These are phyloP conservation scores for Sambucus nigra DNA, from an alignment of 129 eudicot genomes.

Conservation along the genomic window DNA sequence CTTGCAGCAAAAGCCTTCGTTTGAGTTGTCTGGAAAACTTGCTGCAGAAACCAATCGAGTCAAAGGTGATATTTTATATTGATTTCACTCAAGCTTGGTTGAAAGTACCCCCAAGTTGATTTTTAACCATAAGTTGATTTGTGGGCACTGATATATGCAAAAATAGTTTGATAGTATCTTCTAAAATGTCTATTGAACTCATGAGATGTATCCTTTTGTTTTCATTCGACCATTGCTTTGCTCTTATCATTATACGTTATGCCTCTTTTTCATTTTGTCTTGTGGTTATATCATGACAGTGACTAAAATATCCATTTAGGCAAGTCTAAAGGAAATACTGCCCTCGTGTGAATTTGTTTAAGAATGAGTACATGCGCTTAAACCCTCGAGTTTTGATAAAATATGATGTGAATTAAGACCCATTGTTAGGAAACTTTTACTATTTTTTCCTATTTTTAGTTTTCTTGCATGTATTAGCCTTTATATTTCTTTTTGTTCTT, in stretches of 20 bases:
- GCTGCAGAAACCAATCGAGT: slow-evolving; percentile 95
- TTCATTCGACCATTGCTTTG: neutral
- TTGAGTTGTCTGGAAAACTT: slow-evolving; percentile 97
- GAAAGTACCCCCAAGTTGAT: neutral
- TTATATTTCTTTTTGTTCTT: too few relatives aligned
- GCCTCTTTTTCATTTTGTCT: too few relatives aligned
- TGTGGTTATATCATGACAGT: too few relatives aligned
- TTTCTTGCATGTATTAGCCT: too few relatives aligned
- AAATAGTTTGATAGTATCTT: neutral
- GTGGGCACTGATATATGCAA: neutral
- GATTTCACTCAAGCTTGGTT: neutral
- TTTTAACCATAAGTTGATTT: neutral
- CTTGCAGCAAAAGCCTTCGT: slow-evolving; percentile 93
- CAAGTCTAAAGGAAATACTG: too few relatives aligned
- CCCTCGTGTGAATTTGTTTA: too few relatives aligned
- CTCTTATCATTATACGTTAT: neutral
- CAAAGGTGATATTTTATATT: slow-evolving; percentile 41
- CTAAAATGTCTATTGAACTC: neutral
- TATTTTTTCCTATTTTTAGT: too few relatives aligned
- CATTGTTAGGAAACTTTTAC: too few relatives aligned
- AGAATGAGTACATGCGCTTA: too few relatives aligned
- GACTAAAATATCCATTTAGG: too few relatives aligned
- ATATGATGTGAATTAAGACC: too few relatives aligned
- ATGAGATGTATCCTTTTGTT: neutral
- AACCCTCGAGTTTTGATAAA: too few relatives aligned